A percentile compares a stretch with the other conserved stretches of the same genome.
phyloP scores from a whole-genome alignment of 2,329 filamentous ascomycete species.

The Tolypocladium ovalisporum region DNA sequence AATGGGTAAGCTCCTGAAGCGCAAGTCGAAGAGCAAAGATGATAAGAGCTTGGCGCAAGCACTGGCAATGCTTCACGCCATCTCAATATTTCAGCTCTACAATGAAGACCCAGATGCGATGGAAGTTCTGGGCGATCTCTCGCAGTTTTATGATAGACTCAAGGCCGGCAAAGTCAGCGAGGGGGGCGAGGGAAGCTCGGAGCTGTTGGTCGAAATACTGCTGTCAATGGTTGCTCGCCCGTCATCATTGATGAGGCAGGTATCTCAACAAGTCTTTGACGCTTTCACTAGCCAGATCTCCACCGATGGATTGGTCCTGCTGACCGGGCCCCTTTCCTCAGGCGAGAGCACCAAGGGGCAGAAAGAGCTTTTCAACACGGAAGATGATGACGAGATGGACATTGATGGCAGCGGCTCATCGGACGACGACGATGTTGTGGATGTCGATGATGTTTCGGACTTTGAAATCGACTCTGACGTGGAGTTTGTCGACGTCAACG shows the following conservation, averaged over 20 bases:
- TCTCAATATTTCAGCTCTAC: conserved; percentile 81
- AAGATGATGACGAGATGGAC: conserved; percentile 50
- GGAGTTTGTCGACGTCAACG: conserved; percentile 35
- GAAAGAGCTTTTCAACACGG: conserved; percentile 69
- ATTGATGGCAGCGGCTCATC: conserved; percentile 33
- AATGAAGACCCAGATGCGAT: conserved; percentile 82
- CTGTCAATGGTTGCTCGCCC: conserved; percentile 82
- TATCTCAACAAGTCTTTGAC: conserved; percentile 80
- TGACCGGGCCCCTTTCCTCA: conserved; percentile 59
- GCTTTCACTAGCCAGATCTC: conserved; percentile 70
- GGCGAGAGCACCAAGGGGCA: conserved; percentile 78
- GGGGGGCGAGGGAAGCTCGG: conserved; percentile 47
- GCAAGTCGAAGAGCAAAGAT: conserved; percentile 20
- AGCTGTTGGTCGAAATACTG: conserved; percentile 75
- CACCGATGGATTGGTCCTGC: conserved; percentile 54
- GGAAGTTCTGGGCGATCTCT: conserved; percentile 71
- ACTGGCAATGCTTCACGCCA: conserved; percentile 69
- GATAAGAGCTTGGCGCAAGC: conserved; percentile 42
- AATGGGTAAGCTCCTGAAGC: conserved; percentile 41
- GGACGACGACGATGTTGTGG: conserved; percentile 29
- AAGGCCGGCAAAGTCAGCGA: conserved; percentile 34
- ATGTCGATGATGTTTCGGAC: conserved; percentile 30
- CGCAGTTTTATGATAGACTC: conserved; percentile 60
- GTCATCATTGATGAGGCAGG: conserved; percentile 73
- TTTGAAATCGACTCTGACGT: conserved; percentile 37